These are phyloP conservation scores for Phytophthora europaea DNA, from an alignment of 352 stramenopile genomes.

Conservation along the genomic window DNA sequence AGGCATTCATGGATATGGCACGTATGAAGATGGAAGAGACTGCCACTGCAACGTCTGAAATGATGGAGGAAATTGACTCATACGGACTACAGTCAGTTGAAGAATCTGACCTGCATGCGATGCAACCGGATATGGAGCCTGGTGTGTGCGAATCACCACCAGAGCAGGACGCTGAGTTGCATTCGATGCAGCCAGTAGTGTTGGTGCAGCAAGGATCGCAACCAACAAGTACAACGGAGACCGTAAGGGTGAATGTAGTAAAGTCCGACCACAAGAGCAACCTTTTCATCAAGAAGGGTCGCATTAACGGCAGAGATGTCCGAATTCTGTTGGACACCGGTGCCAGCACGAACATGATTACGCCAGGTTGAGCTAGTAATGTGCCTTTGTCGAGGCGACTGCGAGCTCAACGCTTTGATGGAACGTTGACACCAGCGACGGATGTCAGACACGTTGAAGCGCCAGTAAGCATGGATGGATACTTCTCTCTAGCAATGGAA, in stretches of 20 bases:
- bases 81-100: conserved; percentile 1
- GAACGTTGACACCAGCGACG: conserved; percentile 8
- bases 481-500: conserved; percentile 12
- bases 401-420: conserved; percentile 11
- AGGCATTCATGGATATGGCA: background rate
- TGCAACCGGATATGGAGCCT: conserved; percentile 1
- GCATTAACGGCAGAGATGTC: conserved; percentile 11
- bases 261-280: no score
- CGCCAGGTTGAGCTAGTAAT: conserved; percentile 5
- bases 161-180: conserved; percentile 8
- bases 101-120: conserved; percentile 2
- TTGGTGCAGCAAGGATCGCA: background rate
- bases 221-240: conserved; percentile 6
- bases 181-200: conserved; percentile 2
- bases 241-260: no score
- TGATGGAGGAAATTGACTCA: background rate
- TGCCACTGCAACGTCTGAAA: conserved; percentile 3
- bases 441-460: conserved; percentile 21
- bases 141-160: conserved; percentile 4
- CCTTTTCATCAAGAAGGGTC: no score
- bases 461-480: conserved; percentile 16
- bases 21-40: background rate
- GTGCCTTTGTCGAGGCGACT: background rate
- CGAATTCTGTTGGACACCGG: conserved; percentile 18
- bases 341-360: conserved; percentile 19